Conservation (phyloP, 2,329 filamentous ascomycete species). For the Aspergillus pseudonomiae region DNA sequence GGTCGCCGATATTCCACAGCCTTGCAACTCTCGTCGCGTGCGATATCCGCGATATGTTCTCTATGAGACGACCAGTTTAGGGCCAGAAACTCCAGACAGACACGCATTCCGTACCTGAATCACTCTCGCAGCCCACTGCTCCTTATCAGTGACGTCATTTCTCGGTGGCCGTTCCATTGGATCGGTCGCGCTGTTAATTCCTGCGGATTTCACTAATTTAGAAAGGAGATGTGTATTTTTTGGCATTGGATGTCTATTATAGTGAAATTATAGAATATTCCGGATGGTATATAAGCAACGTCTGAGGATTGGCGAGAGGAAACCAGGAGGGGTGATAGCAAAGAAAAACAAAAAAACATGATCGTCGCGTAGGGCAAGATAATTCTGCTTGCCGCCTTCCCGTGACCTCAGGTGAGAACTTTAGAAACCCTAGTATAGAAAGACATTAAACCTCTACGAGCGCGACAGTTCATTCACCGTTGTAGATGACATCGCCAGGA, state of each 20-base stretch:
- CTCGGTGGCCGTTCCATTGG: background rate
- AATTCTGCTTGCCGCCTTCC: background rate
- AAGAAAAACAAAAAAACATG: background rate
- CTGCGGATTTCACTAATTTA: background rate
- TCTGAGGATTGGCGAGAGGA: background rate
- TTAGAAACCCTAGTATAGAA: too few relatives aligned
- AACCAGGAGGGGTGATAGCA: background rate
- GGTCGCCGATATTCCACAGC: slow-evolving; percentile 68
- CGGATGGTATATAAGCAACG: background rate
- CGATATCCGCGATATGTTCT: slow-evolving; percentile 79
- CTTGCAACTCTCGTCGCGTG: slow-evolving; percentile 69
- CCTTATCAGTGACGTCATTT: slow-evolving; percentile 2
- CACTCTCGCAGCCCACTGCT: background rate
- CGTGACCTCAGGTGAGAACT: background rate
- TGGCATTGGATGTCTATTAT: background rate
- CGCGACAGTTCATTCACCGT: too few relatives aligned
- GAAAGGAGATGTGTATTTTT: background rate
- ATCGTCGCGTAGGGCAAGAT: background rate
- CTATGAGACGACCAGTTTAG: slow-evolving; percentile 43
- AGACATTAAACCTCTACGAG: too few relatives aligned
- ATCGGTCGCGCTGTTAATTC: background rate
- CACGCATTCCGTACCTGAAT: slow-evolving; percentile 1
- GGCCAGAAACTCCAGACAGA: background rate
- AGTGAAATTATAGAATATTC: background rate
- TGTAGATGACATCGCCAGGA: too few relatives aligned